Evolutionary conservation across 108 stramenopile species (phyloP).

Genomic region (Cyclotella sp.): DNA sequence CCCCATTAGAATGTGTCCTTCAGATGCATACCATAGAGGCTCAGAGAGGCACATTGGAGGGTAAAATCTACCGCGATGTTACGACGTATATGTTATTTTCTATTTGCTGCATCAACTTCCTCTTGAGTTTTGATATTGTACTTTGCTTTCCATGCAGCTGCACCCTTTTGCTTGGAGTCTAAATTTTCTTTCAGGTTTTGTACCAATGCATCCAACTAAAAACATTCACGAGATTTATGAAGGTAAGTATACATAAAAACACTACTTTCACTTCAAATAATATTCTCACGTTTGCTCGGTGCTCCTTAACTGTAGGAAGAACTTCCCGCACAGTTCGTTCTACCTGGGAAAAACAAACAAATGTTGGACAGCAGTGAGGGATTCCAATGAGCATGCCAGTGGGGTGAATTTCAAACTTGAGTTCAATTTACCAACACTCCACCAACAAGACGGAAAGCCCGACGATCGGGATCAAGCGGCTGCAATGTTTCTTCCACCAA

Average conservation of each 20-base stretch:
- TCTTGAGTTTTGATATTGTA: slow-evolving; percentile 71
- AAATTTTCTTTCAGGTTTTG: slow-evolving; percentile 65
- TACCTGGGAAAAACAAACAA: slow-evolving; percentile 45
- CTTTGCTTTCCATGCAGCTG: slow-evolving; percentile 77
- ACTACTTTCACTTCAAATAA: slow-evolving; percentile 17
- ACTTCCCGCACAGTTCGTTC: slow-evolving; percentile 95
- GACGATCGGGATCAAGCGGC: slow-evolving; percentile 86
- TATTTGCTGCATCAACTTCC: slow-evolving; percentile 51
- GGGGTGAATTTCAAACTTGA: neutral
- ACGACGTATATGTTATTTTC: slow-evolving; percentile 19
- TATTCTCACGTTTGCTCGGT: slow-evolving; percentile 77
- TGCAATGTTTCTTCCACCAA: slow-evolving; percentile 92
- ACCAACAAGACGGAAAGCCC: slow-evolving; percentile 93
- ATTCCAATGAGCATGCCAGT: neutral
- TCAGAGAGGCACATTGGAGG: neutral
- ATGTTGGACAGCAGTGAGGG: neutral
- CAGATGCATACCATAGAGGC: no score
- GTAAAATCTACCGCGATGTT: neutral
- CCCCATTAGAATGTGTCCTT: neutral
- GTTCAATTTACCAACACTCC: slow-evolving; percentile 75
- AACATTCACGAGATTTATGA: slow-evolving; percentile 13
- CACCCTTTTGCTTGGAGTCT: slow-evolving; percentile 72
- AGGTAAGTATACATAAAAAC: slow-evolving; percentile 2
- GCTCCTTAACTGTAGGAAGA: slow-evolving; percentile 86
- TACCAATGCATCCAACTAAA: slow-evolving; percentile 71